Evolutionary conservation across 73 alveolate genomes (phyloP).

Genomic region (Symbiodinium natans): DNA sequence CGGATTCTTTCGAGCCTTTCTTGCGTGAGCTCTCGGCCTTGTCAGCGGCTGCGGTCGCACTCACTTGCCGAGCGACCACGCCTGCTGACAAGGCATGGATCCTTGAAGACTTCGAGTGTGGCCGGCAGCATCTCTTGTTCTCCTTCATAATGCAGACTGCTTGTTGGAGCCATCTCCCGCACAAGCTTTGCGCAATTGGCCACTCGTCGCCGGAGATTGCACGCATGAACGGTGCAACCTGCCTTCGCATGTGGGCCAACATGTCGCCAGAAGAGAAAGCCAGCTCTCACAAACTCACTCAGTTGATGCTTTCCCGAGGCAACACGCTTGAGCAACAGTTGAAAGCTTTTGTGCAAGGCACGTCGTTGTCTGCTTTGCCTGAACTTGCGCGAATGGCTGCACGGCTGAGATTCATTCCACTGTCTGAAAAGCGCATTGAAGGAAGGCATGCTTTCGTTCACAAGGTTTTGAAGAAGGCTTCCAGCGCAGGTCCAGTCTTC

Average conservation of each 20-base stretch:
- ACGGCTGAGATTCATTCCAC: background rate
- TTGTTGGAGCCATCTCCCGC: slow-evolving; percentile 34
- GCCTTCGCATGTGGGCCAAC: background rate
- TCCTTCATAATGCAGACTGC: slow-evolving; percentile 15
- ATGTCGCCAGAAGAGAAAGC: background rate
- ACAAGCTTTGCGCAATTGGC: slow-evolving; percentile 20
- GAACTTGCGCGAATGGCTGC: background rate
- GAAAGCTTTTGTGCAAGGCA: background rate
- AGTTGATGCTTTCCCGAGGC: background rate
- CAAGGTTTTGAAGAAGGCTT: slow-evolving; percentile 7
- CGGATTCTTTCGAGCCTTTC: background rate
- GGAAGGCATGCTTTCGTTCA: slow-evolving; percentile 35
- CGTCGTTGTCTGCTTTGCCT: background rate
- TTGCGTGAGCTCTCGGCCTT: background rate
- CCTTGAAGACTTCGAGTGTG: slow-evolving; percentile 23
- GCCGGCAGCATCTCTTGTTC: slow-evolving; percentile 32
- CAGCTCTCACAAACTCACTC: background rate
- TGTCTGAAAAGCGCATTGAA: slow-evolving; percentile 25
- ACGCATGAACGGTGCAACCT: background rate
- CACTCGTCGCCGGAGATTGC: background rate
- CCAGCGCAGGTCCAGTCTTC: slow-evolving; percentile 23
- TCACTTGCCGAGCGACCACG: background rate
- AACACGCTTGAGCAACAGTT: slow-evolving; percentile 3
- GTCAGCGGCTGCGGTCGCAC: slow-evolving; percentile 22
- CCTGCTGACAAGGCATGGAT: slow-evolving; percentile 19